Percentiles rank a stretch among this genome's conserved stretches.
Evolutionary conservation across 805 yeast species (phyloP).

Genomic region (Yarrowia osloensis): DNA sequence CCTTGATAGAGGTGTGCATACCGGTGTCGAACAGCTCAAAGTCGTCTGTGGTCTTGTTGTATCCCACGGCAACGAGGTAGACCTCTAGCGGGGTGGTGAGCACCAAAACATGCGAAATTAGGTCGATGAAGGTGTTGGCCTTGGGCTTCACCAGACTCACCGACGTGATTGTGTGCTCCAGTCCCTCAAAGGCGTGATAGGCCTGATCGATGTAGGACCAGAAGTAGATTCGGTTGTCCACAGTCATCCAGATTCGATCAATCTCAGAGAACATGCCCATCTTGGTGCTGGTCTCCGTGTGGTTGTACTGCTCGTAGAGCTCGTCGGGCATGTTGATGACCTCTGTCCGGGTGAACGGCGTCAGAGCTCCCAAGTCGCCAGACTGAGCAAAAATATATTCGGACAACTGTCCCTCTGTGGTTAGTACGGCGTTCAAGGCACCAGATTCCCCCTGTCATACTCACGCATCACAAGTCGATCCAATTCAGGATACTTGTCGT

Average conservation of each 20-base stretch:
- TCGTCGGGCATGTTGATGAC: slow-evolving; percentile 77
- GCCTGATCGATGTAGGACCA: slow-evolving; percentile 78
- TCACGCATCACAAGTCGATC: slow-evolving; percentile 41
- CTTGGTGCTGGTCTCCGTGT: slow-evolving; percentile 62
- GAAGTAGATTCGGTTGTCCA: slow-evolving; percentile 75
- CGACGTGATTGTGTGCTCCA: slow-evolving; percentile 72
- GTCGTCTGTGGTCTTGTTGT: slow-evolving; percentile 46
- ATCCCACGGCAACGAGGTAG: slow-evolving; percentile 72
- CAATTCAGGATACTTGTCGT: slow-evolving; percentile 42
- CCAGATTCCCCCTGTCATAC: background rate
- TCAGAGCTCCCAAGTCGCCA: slow-evolving; percentile 37
- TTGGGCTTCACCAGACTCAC: slow-evolving; percentile 82
- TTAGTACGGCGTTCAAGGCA: slow-evolving; percentile 15
- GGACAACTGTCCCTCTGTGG: slow-evolving; percentile 36
- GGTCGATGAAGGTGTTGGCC: slow-evolving; percentile 73
- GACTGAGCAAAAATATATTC: slow-evolving; percentile 38
- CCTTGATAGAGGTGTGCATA: slow-evolving; percentile 75
- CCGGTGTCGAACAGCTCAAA: slow-evolving; percentile 80
- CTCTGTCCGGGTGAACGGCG: slow-evolving; percentile 75
- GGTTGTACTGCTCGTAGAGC: slow-evolving; percentile 69
- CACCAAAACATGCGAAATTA: slow-evolving; percentile 70
- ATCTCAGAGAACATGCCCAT: slow-evolving; percentile 85
- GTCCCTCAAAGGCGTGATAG: slow-evolving; percentile 78
- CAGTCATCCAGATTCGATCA: slow-evolving; percentile 80
- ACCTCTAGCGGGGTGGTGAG: slow-evolving; percentile 81